Base-by-base conservation (phyloP, 352 stramenopile species). In the Elongisporangium prolatum region DNA sequence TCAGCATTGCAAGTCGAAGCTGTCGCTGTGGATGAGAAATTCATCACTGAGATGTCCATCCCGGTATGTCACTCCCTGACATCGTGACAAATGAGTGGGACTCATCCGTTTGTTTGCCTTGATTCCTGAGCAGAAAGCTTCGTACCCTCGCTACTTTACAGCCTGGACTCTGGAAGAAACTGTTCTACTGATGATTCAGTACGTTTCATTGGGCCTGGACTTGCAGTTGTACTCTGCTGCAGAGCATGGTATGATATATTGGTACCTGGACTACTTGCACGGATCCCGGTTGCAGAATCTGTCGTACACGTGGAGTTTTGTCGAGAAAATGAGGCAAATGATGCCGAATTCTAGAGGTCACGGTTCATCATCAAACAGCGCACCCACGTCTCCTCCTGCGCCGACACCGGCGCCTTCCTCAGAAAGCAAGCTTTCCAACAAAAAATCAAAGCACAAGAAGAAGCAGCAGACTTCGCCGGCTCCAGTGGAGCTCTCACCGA, bases 281-380 rank as follows among this genome's bases (percentile, higher is more conserved):
- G 83, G 85, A n/a, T 87, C 83, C 25, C 81, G 85, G 9, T 72
- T 95, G 6, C 85, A 95, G 56, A 95, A 92, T 54, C 60, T 95
- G 20, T 89, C 75, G 4, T 71, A 88, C 24, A 90, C 83, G 48
- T 91, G 85, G 81, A 75, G 71, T 28, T 93, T 95, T 59, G 70
- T 95, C 3, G 77, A 95, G 51, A 90, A 90, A 53, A 77, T 95
- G 76, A 86, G 85, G 21, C 67, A 88, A 58, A 74, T 91, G n/a
- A 72, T 82, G 69, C 74, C 64, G 0, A 40, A 40, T 13, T 13
- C 28, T 14, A 40, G 28, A 40, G 57, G 54, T 21, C 63, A 68
- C 18, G 55, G 52, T 3, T 24, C 59, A 21, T 25, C 48, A 3
- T 22, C 49, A n/a, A 52, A 72, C 21, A 48, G 24, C 17, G 52